These are phyloP conservation scores for Alnus glutinosa DNA, from an alignment of 306 rosid genomes.

Conservation along the genomic window DNA sequence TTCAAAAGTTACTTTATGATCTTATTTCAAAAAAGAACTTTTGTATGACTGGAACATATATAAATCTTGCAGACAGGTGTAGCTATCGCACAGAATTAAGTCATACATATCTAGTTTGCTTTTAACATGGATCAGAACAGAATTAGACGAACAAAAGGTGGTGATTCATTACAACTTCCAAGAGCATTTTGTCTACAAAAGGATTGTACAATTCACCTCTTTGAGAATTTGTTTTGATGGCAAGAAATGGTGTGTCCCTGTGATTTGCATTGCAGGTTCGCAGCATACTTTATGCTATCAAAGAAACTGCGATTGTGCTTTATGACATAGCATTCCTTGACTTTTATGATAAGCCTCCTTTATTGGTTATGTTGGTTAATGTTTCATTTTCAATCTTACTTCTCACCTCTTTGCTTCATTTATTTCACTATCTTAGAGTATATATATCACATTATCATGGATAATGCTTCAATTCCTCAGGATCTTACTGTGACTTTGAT, in stretches of 20 bases:
- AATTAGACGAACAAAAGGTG: neutral
- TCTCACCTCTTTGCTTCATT: neutral
- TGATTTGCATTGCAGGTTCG: neutral
- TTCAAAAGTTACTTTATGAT: neutral
- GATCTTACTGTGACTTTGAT: slow-evolving; percentile 8
- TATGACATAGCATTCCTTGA: too few relatives aligned
- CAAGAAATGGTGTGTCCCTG: neutral
- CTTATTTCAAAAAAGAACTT: neutral
- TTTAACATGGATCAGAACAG: neutral
- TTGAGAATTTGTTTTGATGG: slow-evolving; percentile 3
- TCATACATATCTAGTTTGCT: neutral
- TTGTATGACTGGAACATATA: neutral
- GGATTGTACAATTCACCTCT: neutral
- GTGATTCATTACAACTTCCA: neutral
- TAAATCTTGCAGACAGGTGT: neutral
- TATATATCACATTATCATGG: neutral
- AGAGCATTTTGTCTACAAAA: neutral
- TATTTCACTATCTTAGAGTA: neutral
- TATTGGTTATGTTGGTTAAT: too few relatives aligned
- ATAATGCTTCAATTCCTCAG: neutral
- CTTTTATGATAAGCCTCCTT: too few relatives aligned
- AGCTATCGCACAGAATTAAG: neutral
- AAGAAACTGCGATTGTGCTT: neutral
- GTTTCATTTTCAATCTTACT: too few relatives aligned
- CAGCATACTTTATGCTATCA: neutral